Conservation (phyloP, 1,284 basidiomycete species). For the Sphaerobolus stellatus region DNA sequence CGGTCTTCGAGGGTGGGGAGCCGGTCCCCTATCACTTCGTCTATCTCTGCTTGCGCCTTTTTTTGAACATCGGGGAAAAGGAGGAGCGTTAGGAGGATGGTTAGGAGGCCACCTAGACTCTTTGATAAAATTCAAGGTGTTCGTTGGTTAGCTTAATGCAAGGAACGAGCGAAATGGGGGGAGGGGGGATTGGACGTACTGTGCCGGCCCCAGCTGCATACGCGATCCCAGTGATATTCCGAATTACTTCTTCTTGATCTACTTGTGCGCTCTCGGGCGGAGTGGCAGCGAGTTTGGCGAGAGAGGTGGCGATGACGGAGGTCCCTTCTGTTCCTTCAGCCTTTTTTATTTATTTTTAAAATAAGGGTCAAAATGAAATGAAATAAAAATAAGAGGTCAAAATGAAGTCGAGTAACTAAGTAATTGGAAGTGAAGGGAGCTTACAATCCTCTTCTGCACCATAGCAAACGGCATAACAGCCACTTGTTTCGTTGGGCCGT, state of each 20-base stretch:
- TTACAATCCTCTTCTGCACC: not conserved
- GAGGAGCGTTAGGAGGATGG: constrained; percentile 21
- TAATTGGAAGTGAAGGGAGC: too few species aligned
- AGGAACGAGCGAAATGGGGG: not conserved
- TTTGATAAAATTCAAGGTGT: not conserved
- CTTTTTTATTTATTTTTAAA: constrained; percentile 28
- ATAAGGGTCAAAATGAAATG: constrained; percentile 1
- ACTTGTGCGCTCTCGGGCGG: constrained; percentile 20
- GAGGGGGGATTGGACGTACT: constrained; percentile 10
- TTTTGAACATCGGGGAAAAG: constrained; percentile 24
- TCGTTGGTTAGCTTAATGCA: not conserved
- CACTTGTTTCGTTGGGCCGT: too few species aligned
- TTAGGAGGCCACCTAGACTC: too few species aligned
- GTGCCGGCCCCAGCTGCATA: constrained; percentile 30
- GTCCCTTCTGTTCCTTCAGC: constrained; percentile 36
- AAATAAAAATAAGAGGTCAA: not conserved
- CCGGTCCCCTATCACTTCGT: constrained; percentile 23
- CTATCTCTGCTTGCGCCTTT: constrained; percentile 27
- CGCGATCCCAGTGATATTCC: constrained; percentile 39
- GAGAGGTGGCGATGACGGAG: constrained; percentile 38
- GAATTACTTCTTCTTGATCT: constrained; percentile 36
- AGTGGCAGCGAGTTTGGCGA: constrained; percentile 30
- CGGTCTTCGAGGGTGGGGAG: constrained; percentile 29
- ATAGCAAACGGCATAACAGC: too few species aligned
- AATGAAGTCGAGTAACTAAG: not conserved